Evolutionary conservation across 2,329 filamentous ascomycete species (phyloP).

Genomic region (Cladosporium sp.): DNA sequence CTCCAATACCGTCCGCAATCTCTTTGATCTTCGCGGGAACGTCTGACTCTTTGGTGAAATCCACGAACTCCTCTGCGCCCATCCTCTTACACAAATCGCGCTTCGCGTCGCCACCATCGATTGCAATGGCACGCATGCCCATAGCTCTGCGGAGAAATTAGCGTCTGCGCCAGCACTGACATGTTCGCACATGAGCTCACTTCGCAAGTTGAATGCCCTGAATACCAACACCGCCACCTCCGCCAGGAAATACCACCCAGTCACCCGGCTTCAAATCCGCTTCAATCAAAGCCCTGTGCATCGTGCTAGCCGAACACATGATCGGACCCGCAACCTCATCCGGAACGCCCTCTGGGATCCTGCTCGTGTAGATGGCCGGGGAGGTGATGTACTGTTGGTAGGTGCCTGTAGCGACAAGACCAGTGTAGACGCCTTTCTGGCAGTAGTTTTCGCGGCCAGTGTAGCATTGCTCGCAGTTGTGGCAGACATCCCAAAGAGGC

Average conservation of each 20-base stretch:
- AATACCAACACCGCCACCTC: constrained; percentile 51
- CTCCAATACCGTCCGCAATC: constrained; percentile 42
- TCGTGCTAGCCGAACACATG: constrained; percentile 55
- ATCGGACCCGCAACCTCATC: constrained; percentile 54
- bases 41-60: constrained; percentile 42
- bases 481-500: constrained; percentile 47
- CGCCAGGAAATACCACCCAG: constrained; percentile 51
- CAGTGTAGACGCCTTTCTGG: constrained; percentile 40
- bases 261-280: constrained; percentile 46
- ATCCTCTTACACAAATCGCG: constrained; percentile 41
- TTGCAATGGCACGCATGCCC: constrained; percentile 51
- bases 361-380: constrained; percentile 49
- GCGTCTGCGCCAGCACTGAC: not conserved
- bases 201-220: constrained; percentile 51
- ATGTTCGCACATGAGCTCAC: constrained; percentile 3
- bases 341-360: constrained; percentile 50
- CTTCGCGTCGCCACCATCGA: constrained; percentile 48
- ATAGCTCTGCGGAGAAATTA: constrained; percentile 36
- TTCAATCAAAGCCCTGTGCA: constrained; percentile 51
- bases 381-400: constrained; percentile 56
- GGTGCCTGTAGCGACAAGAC: constrained; percentile 40
- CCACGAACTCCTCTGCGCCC: constrained; percentile 52
- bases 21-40: constrained; percentile 40
- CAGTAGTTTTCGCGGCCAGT: constrained; percentile 51
- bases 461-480: constrained; percentile 44